phyloP scores from a whole-genome alignment of 192 early-diverging fungal species.

The Ambispora gerdemannii region DNA sequence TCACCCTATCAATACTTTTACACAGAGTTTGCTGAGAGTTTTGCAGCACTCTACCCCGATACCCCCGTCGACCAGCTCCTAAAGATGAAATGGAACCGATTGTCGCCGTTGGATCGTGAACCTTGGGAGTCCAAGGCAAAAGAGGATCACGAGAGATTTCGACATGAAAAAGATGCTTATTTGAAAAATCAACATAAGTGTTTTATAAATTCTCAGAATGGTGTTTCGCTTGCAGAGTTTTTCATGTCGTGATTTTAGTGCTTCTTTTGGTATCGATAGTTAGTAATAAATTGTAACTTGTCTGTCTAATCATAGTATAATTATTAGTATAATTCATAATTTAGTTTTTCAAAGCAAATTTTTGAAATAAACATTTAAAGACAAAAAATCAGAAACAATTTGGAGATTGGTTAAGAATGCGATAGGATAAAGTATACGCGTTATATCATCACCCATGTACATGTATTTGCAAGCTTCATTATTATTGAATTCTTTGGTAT shows the following conservation, averaged over 20 bases:
- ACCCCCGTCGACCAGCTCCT: neutral
- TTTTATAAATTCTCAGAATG: conserved; percentile 12
- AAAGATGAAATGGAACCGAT: neutral
- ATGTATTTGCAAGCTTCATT: too few relatives aligned
- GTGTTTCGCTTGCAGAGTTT: neutral
- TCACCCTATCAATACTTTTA: neutral
- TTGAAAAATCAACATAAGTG: neutral
- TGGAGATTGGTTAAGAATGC: too few relatives aligned
- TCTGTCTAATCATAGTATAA: too few relatives aligned
- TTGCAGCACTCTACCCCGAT: neutral
- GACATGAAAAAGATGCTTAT: conserved; percentile 1
- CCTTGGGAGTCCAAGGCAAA: neutral
- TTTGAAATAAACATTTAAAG: too few relatives aligned
- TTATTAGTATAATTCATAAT: too few relatives aligned
- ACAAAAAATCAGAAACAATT: too few relatives aligned
- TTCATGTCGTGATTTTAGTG: neutral
- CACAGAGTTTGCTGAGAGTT: neutral
- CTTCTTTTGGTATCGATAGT: too few relatives aligned
- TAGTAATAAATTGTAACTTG: too few relatives aligned
- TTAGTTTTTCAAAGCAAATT: too few relatives aligned
- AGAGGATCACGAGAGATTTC: neutral
- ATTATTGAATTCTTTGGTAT: too few relatives aligned
- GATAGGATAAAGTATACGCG: too few relatives aligned
- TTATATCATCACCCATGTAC: too few relatives aligned
- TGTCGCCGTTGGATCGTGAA: neutral